Conservation (phyloP, 2,329 filamentous ascomycete genomes). For the Taxawa tesnikishii region DNA sequence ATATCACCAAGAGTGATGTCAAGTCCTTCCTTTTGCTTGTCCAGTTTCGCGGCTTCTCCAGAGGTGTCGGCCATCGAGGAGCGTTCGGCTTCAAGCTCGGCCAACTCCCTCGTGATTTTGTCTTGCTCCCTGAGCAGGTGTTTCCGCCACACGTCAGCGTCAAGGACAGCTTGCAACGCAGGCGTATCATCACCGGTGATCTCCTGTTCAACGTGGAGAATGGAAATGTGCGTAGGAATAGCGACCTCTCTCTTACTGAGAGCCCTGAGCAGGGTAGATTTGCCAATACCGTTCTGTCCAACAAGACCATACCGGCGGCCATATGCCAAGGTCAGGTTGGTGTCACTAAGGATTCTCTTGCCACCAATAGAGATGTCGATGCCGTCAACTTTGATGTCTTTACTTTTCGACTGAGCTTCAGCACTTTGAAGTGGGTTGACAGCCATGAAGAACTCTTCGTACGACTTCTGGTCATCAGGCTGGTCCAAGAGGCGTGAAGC, state of each 20-base stretch:
- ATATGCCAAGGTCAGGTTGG: slow-evolving; percentile 78
- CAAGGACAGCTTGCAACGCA: slow-evolving; percentile 85
- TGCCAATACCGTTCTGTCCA: slow-evolving; percentile 94
- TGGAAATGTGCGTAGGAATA: slow-evolving; percentile 94
- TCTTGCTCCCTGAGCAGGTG: slow-evolving; percentile 82
- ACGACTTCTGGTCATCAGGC: slow-evolving; percentile 73
- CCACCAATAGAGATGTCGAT: slow-evolving; percentile 91
- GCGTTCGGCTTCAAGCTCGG: slow-evolving; percentile 65
- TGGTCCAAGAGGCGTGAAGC: slow-evolving; percentile 79
- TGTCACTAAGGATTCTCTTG: slow-evolving; percentile 79
- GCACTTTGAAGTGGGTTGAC: slow-evolving; percentile 90
- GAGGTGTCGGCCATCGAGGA: slow-evolving; percentile 81
- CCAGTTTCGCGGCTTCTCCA: slow-evolving; percentile 71
- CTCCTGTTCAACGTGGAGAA: slow-evolving; percentile 98
- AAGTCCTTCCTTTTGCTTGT: slow-evolving; percentile 77
- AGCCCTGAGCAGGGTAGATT: slow-evolving; percentile 77
- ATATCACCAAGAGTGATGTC: slow-evolving; percentile 87
- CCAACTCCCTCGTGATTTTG: slow-evolving; percentile 66
- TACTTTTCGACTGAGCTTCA: slow-evolving; percentile 65
- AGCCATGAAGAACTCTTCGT: slow-evolving; percentile 99
- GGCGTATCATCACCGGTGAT: slow-evolving; percentile 92
- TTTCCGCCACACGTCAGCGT: slow-evolving; percentile 98
- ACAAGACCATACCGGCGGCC: slow-evolving; percentile 93
- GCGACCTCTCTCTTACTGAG: slow-evolving; percentile 85
- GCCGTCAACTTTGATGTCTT: slow-evolving; percentile 96